phyloP scores from a whole-genome alignment of 768 basidiomycete species.

The Phylloporus sp. region DNA sequence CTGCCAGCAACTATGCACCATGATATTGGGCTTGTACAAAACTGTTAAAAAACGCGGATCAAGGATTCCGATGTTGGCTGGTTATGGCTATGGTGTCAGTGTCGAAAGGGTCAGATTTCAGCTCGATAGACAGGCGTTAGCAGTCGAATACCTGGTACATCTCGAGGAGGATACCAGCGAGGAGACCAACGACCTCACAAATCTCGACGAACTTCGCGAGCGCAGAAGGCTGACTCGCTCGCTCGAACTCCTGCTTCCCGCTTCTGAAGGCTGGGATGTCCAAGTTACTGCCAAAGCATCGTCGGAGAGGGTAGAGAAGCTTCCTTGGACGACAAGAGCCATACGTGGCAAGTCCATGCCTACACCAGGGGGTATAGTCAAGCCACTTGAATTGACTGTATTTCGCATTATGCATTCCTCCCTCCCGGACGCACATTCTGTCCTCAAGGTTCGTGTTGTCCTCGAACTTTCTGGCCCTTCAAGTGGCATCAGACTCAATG shows the following conservation, averaged over 20 bases:
- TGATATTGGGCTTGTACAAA: constrained; percentile 78
- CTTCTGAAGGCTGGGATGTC: constrained; percentile 81
- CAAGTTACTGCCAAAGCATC: constrained; percentile 74
- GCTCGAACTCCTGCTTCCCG: constrained; percentile 77
- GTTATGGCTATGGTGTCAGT: constrained; percentile 78
- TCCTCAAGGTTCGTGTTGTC: constrained; percentile 75
- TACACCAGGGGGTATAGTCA: constrained; percentile 27
- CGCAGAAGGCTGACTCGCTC: constrained; percentile 67
- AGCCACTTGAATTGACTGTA: constrained; percentile 48
- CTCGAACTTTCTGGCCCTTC: constrained; percentile 79
- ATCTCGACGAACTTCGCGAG: constrained; percentile 69
- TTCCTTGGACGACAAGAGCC: constrained; percentile 71
- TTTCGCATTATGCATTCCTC: constrained; percentile 71
- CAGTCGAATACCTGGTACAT: constrained; percentile 80
- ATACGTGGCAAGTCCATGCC: constrained; percentile 39
- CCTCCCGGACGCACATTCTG: constrained; percentile 66
- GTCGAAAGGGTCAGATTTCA: constrained; percentile 80
- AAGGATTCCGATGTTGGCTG: constrained; percentile 68
- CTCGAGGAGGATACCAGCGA: constrained; percentile 48
- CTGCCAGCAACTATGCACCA: constrained; percentile 80
- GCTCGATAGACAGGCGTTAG: constrained; percentile 76
- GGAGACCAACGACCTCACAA: constrained; percentile 31
- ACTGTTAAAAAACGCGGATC: constrained; percentile 72
- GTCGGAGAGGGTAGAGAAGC: constrained; percentile 62
- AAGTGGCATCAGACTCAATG: constrained; percentile 82